Conservation (phyloP, 2,329 filamentous ascomycete species). For the Catunica adiposa region DNA sequence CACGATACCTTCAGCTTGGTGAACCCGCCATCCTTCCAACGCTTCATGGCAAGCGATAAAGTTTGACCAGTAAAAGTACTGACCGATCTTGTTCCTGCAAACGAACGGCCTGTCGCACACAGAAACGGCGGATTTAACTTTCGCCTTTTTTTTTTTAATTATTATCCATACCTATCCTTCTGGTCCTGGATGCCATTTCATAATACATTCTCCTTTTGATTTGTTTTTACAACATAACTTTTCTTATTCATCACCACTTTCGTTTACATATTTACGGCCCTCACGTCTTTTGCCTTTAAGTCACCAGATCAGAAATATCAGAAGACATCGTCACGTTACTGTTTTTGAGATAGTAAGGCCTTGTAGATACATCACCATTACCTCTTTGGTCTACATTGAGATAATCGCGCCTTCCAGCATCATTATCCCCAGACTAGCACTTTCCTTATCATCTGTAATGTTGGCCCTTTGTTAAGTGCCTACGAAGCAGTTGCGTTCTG, state of each 20-base stretch:
- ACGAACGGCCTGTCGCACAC: not conserved
- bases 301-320: not conserved
- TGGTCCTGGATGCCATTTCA: not conserved
- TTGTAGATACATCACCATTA: no score
- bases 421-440: no score
- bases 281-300: not conserved
- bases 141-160: conserved; percentile 2
- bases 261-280: conserved; percentile 4
- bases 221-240: not conserved
- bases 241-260: not conserved
- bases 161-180: no score
- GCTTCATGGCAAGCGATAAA: no score
- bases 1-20: no score
- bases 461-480: not conserved
- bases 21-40: no score
- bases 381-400: no score
- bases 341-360: no score
- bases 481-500: not conserved
- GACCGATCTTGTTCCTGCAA: no score
- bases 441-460: not conserved
- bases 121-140: not conserved
- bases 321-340: not conserved
- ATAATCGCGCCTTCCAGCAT: no score
- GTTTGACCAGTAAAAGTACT: no score
- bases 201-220: not conserved